Conservation (phyloP, 1,284 basidiomycete species). For the Trichosporon ovoides region DNA sequence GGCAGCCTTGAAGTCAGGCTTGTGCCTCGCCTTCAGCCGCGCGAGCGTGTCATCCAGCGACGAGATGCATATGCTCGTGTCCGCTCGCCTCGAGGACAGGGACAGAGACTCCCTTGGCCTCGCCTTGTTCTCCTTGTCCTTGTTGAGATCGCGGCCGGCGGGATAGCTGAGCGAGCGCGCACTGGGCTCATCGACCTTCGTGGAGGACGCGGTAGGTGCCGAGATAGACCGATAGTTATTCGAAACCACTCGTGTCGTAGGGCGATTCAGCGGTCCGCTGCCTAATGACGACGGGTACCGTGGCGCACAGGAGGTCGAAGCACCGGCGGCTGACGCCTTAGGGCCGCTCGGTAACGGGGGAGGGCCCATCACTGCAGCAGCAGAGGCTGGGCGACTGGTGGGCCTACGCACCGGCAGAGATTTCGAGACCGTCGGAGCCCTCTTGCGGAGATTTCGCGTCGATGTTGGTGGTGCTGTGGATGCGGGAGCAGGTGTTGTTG, state of each 20-base stretch:
- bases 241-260: slow-evolving; percentile 36
- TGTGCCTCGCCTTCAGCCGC: slow-evolving; percentile 23
- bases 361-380: not conserved
- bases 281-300: slow-evolving; percentile 42
- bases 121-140: not conserved
- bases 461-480: too few relatives aligned
- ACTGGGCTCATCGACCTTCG: not conserved
- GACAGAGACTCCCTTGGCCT: slow-evolving; percentile 12
- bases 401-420: slow-evolving; percentile 8
- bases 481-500: too few relatives aligned
- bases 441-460: not conserved
- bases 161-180: not conserved
- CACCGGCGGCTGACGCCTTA: not conserved
- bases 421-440: not conserved
- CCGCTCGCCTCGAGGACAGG: slow-evolving; percentile 26
- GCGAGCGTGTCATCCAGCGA: slow-evolving; percentile 40
- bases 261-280: slow-evolving; percentile 33
- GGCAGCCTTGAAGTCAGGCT: slow-evolving; percentile 3
- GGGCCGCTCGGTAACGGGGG: not conserved
- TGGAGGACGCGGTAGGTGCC: not conserved
- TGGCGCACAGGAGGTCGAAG: slow-evolving; percentile 22
- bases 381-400: slow-evolving; percentile 1
- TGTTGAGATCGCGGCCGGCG: not conserved
- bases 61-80: slow-evolving; percentile 36
- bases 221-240: slow-evolving; percentile 22